A percentile compares a stretch with the other conserved stretches of the same genome.
Conservation (phyloP, 306 rosid species). For the Sindora glabra region DNA sequence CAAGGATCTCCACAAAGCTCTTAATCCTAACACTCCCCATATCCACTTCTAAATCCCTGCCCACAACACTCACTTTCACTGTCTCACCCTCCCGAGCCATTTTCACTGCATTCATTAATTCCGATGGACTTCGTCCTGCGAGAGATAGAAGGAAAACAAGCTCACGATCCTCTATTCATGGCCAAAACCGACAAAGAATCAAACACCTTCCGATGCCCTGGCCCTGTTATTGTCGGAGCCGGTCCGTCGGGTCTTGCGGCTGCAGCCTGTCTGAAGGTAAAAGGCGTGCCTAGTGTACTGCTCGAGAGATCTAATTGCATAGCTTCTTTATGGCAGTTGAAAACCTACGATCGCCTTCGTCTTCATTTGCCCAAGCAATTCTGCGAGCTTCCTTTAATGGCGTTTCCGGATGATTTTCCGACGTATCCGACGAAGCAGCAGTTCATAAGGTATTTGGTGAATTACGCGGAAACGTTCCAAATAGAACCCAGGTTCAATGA, state of each 20-base stretch:
- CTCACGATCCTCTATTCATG: conserved; percentile 57
- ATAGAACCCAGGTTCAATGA: conserved; percentile 50
- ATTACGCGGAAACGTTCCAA: conserved; percentile 36
- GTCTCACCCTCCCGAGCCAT: too few relatives aligned
- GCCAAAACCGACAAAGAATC: conserved; percentile 18
- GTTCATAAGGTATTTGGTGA: conserved; percentile 48
- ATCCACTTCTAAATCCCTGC: too few relatives aligned
- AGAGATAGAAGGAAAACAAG: conserved; percentile 68
- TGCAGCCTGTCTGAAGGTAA: conserved; percentile 56
- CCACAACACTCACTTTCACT: too few relatives aligned
- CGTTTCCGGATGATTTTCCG: conserved; percentile 52
- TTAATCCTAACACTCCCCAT: too few relatives aligned
- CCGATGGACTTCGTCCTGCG: conserved; percentile 34
- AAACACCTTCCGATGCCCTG: not conserved
- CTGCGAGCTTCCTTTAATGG: conserved; percentile 61
- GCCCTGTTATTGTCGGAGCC: conserved; percentile 74
- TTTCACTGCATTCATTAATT: too few relatives aligned
- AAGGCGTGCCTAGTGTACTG: conserved; percentile 32
- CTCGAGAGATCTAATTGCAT: conserved; percentile 77
- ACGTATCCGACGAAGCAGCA: conserved; percentile 74
- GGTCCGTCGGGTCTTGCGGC: conserved; percentile 84
- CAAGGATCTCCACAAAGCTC: too few relatives aligned
- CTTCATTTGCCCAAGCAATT: conserved; percentile 75
- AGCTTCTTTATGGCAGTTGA: conserved; percentile 79
- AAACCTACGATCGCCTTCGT: conserved; percentile 65